These are phyloP conservation scores for Myxozyma geophila DNA, from an alignment of 805 yeast species.

Conservation along the genomic window DNA sequence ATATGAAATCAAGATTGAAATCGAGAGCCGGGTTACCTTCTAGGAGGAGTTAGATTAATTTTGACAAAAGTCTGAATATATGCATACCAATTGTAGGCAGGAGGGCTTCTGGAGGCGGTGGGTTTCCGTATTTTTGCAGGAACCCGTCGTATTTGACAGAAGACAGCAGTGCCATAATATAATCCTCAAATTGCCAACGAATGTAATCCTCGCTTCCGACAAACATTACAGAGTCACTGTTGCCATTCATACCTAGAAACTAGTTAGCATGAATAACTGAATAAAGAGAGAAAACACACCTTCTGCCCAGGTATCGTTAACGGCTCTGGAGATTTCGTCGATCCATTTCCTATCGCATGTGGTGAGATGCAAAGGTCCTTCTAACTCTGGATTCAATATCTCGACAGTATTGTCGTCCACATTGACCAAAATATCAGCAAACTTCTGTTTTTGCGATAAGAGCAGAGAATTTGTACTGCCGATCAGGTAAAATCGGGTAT, in stretches of 20 bases:
- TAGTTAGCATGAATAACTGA: neutral
- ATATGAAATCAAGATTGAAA: constrained; percentile 54
- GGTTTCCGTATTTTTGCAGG: constrained; percentile 47
- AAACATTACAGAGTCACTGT: constrained; percentile 55
- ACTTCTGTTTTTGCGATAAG: constrained; percentile 61
- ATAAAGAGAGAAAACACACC: constrained; percentile 2
- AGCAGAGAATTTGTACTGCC: constrained; percentile 90
- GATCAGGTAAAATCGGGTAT: constrained; percentile 67
- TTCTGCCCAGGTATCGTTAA: constrained; percentile 51
- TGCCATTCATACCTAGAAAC: constrained; percentile 46
- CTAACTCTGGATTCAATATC: constrained; percentile 51
- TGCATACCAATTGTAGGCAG: constrained; percentile 37
- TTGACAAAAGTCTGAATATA: neutral
- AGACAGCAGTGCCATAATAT: constrained; percentile 74
- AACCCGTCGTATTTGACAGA: constrained; percentile 72
- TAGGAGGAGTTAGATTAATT: constrained; percentile 20
- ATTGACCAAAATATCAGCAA: constrained; percentile 74
- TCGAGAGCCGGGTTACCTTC: constrained; percentile 48
- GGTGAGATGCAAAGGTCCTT: constrained; percentile 53
- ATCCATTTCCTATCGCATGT: constrained; percentile 78
- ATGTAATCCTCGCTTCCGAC: constrained; percentile 86
- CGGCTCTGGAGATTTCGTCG: constrained; percentile 58
- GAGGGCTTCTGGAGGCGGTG: constrained; percentile 46
- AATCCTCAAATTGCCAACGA: constrained; percentile 87
- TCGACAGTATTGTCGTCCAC: constrained; percentile 50